Percentiles rank a stretch among this genome's conserved stretches.
These are phyloP conservation scores for Chrysoporthe deuterocubensis DNA, from an alignment of 2,329 filamentous ascomycete species.

Conservation along the genomic window DNA sequence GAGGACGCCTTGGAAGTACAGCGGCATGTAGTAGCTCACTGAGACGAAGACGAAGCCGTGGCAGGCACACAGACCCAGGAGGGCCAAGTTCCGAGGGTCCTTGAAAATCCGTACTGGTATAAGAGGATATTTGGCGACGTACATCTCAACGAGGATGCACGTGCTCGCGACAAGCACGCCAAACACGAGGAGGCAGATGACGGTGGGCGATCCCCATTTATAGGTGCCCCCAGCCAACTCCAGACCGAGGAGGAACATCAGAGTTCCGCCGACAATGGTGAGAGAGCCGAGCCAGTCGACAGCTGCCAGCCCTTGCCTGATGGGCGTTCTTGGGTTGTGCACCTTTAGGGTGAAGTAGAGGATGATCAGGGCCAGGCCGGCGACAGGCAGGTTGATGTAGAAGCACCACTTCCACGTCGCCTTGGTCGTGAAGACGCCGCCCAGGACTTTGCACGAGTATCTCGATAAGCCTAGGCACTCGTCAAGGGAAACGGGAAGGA, in stretches of 20 bases:
- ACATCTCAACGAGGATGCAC: slow-evolving; percentile 66
- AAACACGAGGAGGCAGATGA: slow-evolving; percentile 67
- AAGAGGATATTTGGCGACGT: slow-evolving; percentile 67
- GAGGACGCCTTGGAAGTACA: slow-evolving; percentile 74
- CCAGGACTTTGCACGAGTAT: slow-evolving; percentile 38
- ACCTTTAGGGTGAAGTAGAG: slow-evolving; percentile 67
- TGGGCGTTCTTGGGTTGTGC: slow-evolving; percentile 67
- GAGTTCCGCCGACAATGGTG: slow-evolving; percentile 64
- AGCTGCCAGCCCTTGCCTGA: slow-evolving; percentile 64
- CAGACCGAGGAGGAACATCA: slow-evolving; percentile 73
- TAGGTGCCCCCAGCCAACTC: slow-evolving; percentile 68
- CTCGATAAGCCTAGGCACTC: neutral
- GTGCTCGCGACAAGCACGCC: slow-evolving; percentile 52
- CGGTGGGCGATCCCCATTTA: slow-evolving; percentile 64
- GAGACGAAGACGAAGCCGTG: slow-evolving; percentile 65
- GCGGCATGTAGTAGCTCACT: slow-evolving; percentile 71
- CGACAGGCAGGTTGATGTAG: slow-evolving; percentile 51
- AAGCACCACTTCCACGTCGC: slow-evolving; percentile 65
- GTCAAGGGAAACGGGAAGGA: neutral
- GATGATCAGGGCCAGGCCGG: slow-evolving; percentile 60
- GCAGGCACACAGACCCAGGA: slow-evolving; percentile 51
- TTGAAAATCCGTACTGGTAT: slow-evolving; percentile 68
- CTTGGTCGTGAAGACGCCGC: slow-evolving; percentile 67
- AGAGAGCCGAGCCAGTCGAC: slow-evolving; percentile 65
- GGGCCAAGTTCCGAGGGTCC: slow-evolving; percentile 58